Evolutionary conservation across 164 flowering plant genomes (phyloP), one percentile per base, ranked within the genome.

Genomic region (Tetracentron sinense): DNA sequence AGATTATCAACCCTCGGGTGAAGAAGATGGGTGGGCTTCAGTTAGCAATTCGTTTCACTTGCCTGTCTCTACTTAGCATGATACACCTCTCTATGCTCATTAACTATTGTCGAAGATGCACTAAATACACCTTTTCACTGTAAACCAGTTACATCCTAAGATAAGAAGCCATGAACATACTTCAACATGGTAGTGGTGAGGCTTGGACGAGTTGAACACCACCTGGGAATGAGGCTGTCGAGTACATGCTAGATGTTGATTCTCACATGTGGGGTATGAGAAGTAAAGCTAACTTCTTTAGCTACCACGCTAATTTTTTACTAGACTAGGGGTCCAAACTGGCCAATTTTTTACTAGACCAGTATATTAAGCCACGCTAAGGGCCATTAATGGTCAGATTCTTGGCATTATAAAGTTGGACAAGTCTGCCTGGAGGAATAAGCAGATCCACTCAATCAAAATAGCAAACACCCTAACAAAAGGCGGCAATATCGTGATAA

Each of bases 1-100:
- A 74, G 90, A 0, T 60, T 85, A 0, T 85, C 90, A 0, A 76
- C 83, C 0, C 80, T 85, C 87, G 89, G 28, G 77, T 85, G 30
- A 81, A 83, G 54, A 83, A 82, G 70, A 85, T 72, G 82, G 90
- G 90, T 7, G 90, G 83, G 53, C 52, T 85, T 30, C 85, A 85
- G 21, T 58, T 85, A 58, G 90, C 85, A 20, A 73, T 85, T 52
- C 65, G 87, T 42, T 85, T 85, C 42, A 67, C 80, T 3, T 75
- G 83, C 56, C 28, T 77, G 0, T 70, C 82, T 14, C 31, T 76
- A 58, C 17, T 75, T 26, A 75, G 75, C 38, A 60, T 81, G 74
- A 46, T 83, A 19, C 69, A 63, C n/a, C n/a, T 7, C 56, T 66
- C 15, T 85, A 85, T 33, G 15, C 72, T 0, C 71, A 61, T 47